Evolutionary conservation across 2,329 filamentous ascomycete genomes (phyloP), one percentile per base, ranked within the genome.

Genomic region (Ophiocordyceps robertsii): DNA sequence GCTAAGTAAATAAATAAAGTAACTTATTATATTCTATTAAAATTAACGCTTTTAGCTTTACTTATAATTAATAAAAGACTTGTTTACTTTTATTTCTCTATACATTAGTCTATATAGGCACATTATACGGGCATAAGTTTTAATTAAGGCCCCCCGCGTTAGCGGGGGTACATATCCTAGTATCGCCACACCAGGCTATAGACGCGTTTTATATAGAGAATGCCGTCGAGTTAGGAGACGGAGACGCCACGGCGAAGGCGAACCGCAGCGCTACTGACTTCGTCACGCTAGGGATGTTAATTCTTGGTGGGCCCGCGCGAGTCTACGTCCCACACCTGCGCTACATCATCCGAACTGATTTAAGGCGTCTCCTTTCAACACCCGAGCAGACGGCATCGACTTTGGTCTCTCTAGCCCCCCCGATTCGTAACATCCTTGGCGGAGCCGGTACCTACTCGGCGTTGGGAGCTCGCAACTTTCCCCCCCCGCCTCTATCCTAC

Each of bases 361-460:
- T 11, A 6, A 13, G 9, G 4, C 4, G 30, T 12, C 14, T 10
- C 30, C 12, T 32, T 10, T 10, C 30, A 11, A 32, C 11, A n/a
- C 11, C 14, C 4, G 14, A 4, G 11, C 65, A 90, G 89, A 96
- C 68, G 86, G 95, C 46, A 96, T 96, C 53, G 84, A 95, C 53
- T 94, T 87, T 55, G 69, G 76, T 29, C 80, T 81, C 3, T 77
- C 82, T 36, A 79, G 66, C 43, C 74, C 81, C 5, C 71, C 82
- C 12, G 81, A n/a, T 83, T 33, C 76, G 74, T 52, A 73, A 90
- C 55, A 74, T 95, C 17, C 70, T 92, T n/a, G 92, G 92, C 41
- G 92, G 92, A 21, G 92, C 84, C 27, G 92, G 89, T 24, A 76
- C 88, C 3, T 96, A 85, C 60, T 82, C 84, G 9, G 87, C 88